Percentiles rank a stretch among this genome's conserved stretches.
These are phyloP conservation scores for Punctularia strigosozonata DNA, from an alignment of 768 basidiomycete species.

Conservation along the genomic window DNA sequence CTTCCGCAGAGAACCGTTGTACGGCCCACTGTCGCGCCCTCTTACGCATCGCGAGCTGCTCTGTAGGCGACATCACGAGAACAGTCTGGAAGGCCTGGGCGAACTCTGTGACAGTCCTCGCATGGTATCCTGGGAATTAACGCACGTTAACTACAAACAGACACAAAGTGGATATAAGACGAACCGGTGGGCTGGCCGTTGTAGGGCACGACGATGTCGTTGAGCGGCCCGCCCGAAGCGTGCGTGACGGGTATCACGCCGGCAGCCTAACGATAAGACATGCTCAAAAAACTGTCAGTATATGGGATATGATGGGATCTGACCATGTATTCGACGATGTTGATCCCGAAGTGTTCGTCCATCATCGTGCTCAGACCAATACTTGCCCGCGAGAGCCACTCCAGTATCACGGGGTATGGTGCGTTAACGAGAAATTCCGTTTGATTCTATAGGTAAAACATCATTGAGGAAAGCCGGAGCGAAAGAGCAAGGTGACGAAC, in stretches of 20 bases:
- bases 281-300: neutral
- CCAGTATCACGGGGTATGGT: constrained; percentile 56
- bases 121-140: constrained; percentile 58
- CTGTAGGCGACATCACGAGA: constrained; percentile 40
- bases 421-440: constrained; percentile 81
- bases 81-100: constrained; percentile 54
- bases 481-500: constrained; percentile 8
- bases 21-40: constrained; percentile 64
- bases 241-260: constrained; percentile 89
- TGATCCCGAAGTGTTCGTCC: constrained; percentile 98
- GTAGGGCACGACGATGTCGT: constrained; percentile 83
- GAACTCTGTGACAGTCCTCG: constrained; percentile 50
- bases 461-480: neutral
- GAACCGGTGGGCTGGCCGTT: constrained; percentile 58
- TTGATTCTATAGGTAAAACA: constrained; percentile 33
- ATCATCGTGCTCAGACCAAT: constrained; percentile 94
- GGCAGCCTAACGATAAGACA: constrained; percentile 52
- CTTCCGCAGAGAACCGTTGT: constrained; percentile 61
- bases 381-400: constrained; percentile 61
- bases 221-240: constrained; percentile 83
- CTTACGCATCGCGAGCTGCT: constrained; percentile 49
- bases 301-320: constrained; percentile 12
- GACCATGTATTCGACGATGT: constrained; percentile 96
- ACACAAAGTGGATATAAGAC: constrained; percentile 4
- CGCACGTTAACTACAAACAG: neutral